phyloP scores from a whole-genome alignment of 2,329 filamentous ascomycete genomes.

The Diplodia corticola region DNA sequence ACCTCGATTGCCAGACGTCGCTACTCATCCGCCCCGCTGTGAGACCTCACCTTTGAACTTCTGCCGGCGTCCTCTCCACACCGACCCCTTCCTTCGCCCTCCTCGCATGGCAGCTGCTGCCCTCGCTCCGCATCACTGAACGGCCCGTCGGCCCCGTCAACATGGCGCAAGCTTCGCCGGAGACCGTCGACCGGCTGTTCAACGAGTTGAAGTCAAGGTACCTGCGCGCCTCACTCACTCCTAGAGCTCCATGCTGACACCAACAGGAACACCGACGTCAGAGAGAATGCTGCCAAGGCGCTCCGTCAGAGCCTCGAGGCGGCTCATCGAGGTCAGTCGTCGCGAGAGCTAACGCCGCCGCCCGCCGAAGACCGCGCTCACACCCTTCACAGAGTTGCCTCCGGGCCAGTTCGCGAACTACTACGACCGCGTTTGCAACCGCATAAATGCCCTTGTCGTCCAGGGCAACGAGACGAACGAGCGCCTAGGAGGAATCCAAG shows the following conservation, averaged over 20 bases:
- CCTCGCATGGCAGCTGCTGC: conserved; percentile 20
- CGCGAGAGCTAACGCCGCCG: conserved; percentile 16
- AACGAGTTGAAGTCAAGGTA: conserved; percentile 59
- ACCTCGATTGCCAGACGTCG: conserved; percentile 8
- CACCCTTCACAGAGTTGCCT: conserved; percentile 63
- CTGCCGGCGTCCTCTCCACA: not conserved
- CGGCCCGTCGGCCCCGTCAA: conserved; percentile 23
- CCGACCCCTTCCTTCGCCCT: not conserved
- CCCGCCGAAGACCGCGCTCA: conserved; percentile 26
- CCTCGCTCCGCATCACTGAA: conserved; percentile 15
- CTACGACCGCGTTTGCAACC: conserved; percentile 65
- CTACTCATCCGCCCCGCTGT: conserved; percentile 6
- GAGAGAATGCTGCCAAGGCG: conserved; percentile 46
- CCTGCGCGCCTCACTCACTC: conserved; percentile 27
- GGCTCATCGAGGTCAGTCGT: conserved; percentile 47
- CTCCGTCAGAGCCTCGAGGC: conserved; percentile 47
- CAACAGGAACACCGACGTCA: conserved; percentile 46
- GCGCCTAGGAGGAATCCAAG: conserved; percentile 86
- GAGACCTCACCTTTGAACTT: conserved; percentile 3
- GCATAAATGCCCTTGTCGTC: conserved; percentile 72
- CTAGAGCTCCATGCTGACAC: conserved; percentile 26
- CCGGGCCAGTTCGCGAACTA: conserved; percentile 75
- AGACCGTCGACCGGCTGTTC: conserved; percentile 54
- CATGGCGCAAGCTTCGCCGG: conserved; percentile 24
- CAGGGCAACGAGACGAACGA: conserved; percentile 86